Evolutionary conservation across 2,329 filamentous ascomycete species (phyloP).

Genomic region (Fusarium sulawesiense): DNA sequence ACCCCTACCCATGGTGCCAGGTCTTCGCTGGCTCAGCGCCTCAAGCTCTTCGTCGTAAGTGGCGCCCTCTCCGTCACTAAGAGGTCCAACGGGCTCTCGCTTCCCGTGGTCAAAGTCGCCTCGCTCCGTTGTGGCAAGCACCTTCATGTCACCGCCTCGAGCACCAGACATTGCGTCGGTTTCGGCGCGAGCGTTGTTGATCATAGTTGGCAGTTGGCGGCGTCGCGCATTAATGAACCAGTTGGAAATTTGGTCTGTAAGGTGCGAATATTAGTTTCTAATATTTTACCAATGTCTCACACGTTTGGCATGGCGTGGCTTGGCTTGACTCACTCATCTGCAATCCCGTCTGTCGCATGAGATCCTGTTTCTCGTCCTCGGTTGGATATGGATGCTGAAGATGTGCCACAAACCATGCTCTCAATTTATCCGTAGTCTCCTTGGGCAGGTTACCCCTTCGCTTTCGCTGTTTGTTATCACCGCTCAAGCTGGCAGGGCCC

Average conservation of each 20-base stretch:
- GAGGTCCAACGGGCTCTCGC: slow-evolving; percentile 52
- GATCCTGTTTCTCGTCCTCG: slow-evolving; percentile 86
- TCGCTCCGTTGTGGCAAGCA: slow-evolving; percentile 55
- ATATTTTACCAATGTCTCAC: neutral
- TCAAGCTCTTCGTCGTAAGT: slow-evolving; percentile 59
- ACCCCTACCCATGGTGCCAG: slow-evolving; percentile 57
- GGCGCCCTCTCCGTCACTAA: slow-evolving; percentile 61
- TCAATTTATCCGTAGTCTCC: slow-evolving; percentile 83
- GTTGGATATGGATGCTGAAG: slow-evolving; percentile 85
- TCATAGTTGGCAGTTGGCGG: slow-evolving; percentile 71
- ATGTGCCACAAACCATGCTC: slow-evolving; percentile 83
- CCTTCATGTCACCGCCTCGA: slow-evolving; percentile 51
- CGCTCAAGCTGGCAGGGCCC: slow-evolving; percentile 52
- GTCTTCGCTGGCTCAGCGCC: slow-evolving; percentile 46
- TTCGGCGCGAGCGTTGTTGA: slow-evolving; percentile 66
- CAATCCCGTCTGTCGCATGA: slow-evolving; percentile 80
- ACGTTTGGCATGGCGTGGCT: neutral
- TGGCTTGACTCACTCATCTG: slow-evolving; percentile 74
- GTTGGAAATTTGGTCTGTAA: slow-evolving; percentile 76
- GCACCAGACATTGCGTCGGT: slow-evolving; percentile 58
- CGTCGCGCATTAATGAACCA: slow-evolving; percentile 85
- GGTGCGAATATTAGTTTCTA: slow-evolving; percentile 26
- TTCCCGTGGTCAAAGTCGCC: slow-evolving; percentile 53
- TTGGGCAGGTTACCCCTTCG: slow-evolving; percentile 90
- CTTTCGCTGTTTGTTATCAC: slow-evolving; percentile 66